Conservation (phyloP, 2,329 filamentous ascomycete species). For the Pochonia chlamydosporia region DNA sequence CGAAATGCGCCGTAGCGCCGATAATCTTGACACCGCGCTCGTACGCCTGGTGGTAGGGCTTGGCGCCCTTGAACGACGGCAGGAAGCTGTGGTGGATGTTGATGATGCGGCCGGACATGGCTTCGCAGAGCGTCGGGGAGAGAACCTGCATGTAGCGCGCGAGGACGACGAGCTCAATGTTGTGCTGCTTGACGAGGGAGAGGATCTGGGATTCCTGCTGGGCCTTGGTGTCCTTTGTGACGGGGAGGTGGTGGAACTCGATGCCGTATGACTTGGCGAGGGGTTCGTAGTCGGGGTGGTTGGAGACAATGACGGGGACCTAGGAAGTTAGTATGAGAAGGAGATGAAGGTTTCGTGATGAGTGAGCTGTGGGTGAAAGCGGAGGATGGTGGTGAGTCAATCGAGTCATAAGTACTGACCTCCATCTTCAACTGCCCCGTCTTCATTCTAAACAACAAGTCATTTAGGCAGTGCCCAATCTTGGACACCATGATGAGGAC, state of each 20-base stretch:
- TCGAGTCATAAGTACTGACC: slow-evolving; percentile 12
- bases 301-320: slow-evolving; percentile 73
- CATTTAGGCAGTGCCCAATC: slow-evolving; percentile 81
- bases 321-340: background rate
- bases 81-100: slow-evolving; percentile 88
- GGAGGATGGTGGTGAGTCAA: too few relatives aligned
- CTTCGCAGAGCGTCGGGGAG: slow-evolving; percentile 65
- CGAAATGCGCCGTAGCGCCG: slow-evolving; percentile 79
- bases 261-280: slow-evolving; percentile 70
- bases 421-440: slow-evolving; percentile 70
- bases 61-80: slow-evolving; percentile 82
- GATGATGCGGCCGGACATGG: slow-evolving; percentile 83
- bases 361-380: background rate
- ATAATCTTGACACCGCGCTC: slow-evolving; percentile 86
- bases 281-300: slow-evolving; percentile 67
- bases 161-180: slow-evolving; percentile 73
- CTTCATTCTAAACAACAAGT: slow-evolving; percentile 73
- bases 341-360: background rate
- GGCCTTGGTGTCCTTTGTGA: slow-evolving; percentile 70
- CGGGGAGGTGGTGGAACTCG: slow-evolving; percentile 74
- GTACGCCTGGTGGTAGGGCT: slow-evolving; percentile 83
- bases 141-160: slow-evolving; percentile 88
- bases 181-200: slow-evolving; percentile 60
- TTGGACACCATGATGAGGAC: slow-evolving; percentile 88
- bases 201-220: slow-evolving; percentile 68